Evolutionary conservation across 2,329 filamentous ascomycete species (phyloP).

Genomic region (Botrytis byssoidea): DNA sequence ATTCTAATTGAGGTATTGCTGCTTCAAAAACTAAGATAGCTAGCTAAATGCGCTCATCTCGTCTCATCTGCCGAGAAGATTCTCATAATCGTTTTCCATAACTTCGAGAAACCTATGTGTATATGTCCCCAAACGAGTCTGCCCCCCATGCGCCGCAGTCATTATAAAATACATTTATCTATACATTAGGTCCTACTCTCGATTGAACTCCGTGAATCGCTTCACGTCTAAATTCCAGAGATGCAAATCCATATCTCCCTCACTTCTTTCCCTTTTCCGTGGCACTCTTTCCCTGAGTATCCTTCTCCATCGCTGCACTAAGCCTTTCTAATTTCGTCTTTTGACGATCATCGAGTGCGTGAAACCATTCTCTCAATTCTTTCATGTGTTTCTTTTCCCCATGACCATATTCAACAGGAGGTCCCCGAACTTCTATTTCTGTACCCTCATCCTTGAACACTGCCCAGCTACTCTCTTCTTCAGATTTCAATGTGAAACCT

Average conservation of each 20-base stretch:
- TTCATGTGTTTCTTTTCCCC: conserved; percentile 51
- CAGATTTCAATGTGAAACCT: conserved; percentile 52
- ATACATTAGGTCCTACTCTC: neutral
- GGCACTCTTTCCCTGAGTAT: neutral
- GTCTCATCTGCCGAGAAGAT: neutral
- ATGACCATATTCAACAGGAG: conserved; percentile 56
- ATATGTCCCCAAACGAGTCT: neutral
- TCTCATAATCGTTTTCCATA: neutral
- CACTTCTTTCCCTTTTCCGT: conserved; percentile 18
- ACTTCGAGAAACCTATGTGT: neutral
- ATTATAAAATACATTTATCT: conserved; percentile 5
- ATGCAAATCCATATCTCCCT: neutral
- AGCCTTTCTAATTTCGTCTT: conserved; percentile 9
- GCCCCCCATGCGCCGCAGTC: neutral
- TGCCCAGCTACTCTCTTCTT: conserved; percentile 58
- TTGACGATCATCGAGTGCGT: conserved; percentile 42
- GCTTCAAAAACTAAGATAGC: neutral
- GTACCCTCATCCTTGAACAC: conserved; percentile 51
- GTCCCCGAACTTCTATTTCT: conserved; percentile 54
- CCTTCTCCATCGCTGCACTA: neutral
- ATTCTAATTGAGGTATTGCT: neutral
- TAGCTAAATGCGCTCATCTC: neutral
- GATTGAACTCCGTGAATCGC: neutral
- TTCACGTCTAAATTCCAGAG: neutral
- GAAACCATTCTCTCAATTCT: conserved; percentile 49